phyloP scores from a whole-genome alignment of 768 basidiomycete species.

The Serpula lacrymans region DNA sequence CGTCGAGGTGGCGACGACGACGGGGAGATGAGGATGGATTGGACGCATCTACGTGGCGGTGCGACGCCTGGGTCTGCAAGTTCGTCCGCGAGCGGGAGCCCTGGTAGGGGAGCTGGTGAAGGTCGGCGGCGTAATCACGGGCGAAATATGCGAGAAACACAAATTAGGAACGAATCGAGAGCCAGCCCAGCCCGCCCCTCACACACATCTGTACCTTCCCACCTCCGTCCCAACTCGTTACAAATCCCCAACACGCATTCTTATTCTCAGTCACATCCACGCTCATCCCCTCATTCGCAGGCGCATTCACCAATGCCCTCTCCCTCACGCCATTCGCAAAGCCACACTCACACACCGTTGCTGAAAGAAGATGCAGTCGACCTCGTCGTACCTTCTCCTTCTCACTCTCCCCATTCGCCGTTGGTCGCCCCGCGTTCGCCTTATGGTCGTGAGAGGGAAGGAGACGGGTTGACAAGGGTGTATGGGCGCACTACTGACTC shows the following conservation, averaged over 20 bases:
- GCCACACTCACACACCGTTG: constrained; percentile 16
- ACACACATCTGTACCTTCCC: too few relatives aligned
- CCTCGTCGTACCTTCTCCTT: constrained; percentile 52
- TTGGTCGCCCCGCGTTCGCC: too few relatives aligned
- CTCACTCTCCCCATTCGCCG: constrained; percentile 16
- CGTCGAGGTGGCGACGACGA: constrained; percentile 17
- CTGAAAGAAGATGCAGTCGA: constrained; percentile 75
- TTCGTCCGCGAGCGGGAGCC: constrained; percentile 5
- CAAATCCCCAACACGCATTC: too few relatives aligned
- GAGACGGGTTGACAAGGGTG: constrained; percentile 19
- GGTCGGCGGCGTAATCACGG: too few relatives aligned
- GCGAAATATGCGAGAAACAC: too few relatives aligned
- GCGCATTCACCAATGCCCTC: constrained; percentile 11
- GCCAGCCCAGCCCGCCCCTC: too few relatives aligned
- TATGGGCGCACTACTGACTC: constrained; percentile 15
- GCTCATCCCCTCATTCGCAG: constrained; percentile 1
- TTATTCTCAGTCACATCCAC: too few relatives aligned
- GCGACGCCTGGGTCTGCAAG: constrained; percentile 1
- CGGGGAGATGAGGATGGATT: constrained; percentile 42
- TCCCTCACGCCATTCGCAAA: constrained; percentile 4
- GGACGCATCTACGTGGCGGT: constrained; percentile 38
- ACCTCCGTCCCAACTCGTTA: neutral
- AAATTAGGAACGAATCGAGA: too few relatives aligned
- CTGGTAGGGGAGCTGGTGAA: too few relatives aligned
- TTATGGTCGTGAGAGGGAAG: too few relatives aligned